Percentiles rank a stretch among this genome's conserved stretches.
Conservation (phyloP, 2,329 filamentous ascomycete genomes). For the Paracorniculantispora psalliotae region DNA sequence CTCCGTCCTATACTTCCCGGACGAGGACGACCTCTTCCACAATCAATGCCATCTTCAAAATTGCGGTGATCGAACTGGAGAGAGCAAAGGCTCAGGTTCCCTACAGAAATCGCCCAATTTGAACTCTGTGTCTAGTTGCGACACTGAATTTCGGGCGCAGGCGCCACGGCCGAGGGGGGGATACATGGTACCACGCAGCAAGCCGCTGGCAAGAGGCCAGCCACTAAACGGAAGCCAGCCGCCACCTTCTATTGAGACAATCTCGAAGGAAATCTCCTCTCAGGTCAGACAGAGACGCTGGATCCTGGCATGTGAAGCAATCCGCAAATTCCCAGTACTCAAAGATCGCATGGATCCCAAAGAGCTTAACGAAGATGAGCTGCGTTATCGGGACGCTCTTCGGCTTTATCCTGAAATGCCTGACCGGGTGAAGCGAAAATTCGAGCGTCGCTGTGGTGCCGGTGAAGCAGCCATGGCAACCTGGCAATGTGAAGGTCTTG, state of each 20-base stretch:
- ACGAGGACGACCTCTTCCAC: neutral
- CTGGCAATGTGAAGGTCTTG: neutral
- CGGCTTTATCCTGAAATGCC: slow-evolving; percentile 2
- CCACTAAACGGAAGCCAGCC: no score
- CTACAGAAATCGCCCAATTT: no score
- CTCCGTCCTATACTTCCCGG: neutral
- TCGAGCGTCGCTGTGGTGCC: neutral
- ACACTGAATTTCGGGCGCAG: no score
- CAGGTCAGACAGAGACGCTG: neutral
- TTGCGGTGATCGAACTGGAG: no score
- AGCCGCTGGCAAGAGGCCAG: no score
- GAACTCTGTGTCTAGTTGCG: no score
- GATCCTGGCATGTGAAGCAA: neutral
- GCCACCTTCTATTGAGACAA: no score
- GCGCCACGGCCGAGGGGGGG: no score
- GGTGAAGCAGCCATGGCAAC: neutral
- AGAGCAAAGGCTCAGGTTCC: no score
- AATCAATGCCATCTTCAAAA: neutral
- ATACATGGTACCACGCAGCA: no score
- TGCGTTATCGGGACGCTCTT: neutral
- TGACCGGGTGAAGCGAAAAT: neutral
- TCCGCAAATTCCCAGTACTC: neutral
- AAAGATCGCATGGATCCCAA: neutral
- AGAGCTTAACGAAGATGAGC: neutral
- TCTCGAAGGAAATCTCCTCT: neutral